Evolutionary conservation across 2,329 filamentous ascomycete species (phyloP).

Genomic region (Claviceps purpurea): DNA sequence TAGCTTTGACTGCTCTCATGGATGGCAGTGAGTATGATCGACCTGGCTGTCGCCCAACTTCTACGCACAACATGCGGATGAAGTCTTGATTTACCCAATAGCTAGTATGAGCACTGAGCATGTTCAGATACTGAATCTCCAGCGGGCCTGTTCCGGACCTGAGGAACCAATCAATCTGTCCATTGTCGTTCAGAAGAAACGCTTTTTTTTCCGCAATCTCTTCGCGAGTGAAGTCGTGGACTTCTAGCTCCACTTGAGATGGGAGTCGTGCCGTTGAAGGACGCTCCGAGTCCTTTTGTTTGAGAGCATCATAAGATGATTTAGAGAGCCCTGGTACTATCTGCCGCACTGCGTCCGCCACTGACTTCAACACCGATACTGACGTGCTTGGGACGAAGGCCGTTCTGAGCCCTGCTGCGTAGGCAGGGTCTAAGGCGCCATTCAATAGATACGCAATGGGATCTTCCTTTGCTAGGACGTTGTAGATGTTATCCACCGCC

Average conservation of each 20-base stretch:
- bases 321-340: slow-evolving; percentile 41
- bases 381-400: slow-evolving; percentile 67
- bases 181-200: slow-evolving; percentile 84
- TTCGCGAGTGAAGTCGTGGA: slow-evolving; percentile 86
- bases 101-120: slow-evolving; percentile 87
- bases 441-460: slow-evolving; percentile 88
- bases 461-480: slow-evolving; percentile 59
- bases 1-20: slow-evolving; percentile 45
- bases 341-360: slow-evolving; percentile 49
- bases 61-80: slow-evolving; percentile 76
- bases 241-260: slow-evolving; percentile 76
- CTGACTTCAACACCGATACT: slow-evolving; percentile 48
- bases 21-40: slow-evolving; percentile 42
- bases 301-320: slow-evolving; percentile 13
- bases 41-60: slow-evolving; percentile 66
- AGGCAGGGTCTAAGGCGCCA: slow-evolving; percentile 70
- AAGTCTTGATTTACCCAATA: slow-evolving; percentile 88
- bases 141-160: slow-evolving; percentile 73
- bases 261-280: slow-evolving; percentile 35
- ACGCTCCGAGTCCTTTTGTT: slow-evolving; percentile 18
- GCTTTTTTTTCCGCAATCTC: slow-evolving; percentile 86
- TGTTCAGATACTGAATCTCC: slow-evolving; percentile 93
- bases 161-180: slow-evolving; percentile 85
- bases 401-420: slow-evolving; percentile 61
- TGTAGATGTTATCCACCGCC: slow-evolving; percentile 93